phyloP scores from a whole-genome alignment of 176 grass and related monocot genomes.

The Alopecurus myosuroides region DNA sequence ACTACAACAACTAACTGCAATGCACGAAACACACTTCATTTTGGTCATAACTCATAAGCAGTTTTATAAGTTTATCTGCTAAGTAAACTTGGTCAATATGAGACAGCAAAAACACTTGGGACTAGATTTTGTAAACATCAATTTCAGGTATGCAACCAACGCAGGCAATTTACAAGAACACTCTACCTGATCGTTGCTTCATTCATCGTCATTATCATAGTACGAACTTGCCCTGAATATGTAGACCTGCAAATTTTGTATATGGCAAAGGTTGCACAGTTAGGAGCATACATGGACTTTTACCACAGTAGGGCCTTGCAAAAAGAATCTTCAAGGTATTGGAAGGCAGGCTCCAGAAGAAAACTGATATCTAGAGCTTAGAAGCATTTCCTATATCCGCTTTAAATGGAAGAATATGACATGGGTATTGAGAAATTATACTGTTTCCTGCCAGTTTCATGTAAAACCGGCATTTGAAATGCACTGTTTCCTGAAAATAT shows the following conservation, averaged over 20 bases:
- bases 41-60: background rate
- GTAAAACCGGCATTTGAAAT: background rate
- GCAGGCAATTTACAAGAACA: background rate
- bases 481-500: background rate
- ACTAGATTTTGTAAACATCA: background rate
- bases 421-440: background rate
- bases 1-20: background rate
- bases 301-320: background rate
- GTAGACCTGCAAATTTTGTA: constrained; percentile 54
- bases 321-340: background rate
- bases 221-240: constrained; percentile 76
- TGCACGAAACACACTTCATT: background rate
- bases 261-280: background rate
- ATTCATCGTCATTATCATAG: constrained; percentile 33
- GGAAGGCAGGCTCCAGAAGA: background rate
- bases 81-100: background rate
- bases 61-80: background rate
- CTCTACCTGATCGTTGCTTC: constrained; percentile 4
- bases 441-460: background rate
- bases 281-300: background rate
- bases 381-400: background rate
- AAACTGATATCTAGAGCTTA: background rate
- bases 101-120: background rate
- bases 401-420: background rate
- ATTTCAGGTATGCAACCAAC: background rate